Percentiles rank a stretch among this genome's conserved stretches.
Conservation (phyloP, 1,139 yeast species). For the Magnusiomyces suaveolens region DNA sequence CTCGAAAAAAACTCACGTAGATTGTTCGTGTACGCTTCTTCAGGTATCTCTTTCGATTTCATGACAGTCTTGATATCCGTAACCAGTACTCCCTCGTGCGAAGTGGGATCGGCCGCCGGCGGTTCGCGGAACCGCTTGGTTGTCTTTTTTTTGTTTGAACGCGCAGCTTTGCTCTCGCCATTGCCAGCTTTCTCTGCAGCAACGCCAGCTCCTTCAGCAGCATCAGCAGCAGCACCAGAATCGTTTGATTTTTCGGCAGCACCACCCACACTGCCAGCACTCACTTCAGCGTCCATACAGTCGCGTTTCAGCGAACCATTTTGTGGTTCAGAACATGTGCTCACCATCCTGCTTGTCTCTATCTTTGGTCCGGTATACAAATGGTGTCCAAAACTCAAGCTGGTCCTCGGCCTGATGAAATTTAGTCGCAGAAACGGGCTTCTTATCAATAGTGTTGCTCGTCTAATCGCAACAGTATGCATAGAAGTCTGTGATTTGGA, state of each 20-base stretch:
- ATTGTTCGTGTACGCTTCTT: slow-evolving; percentile 49
- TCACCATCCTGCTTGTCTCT: too few species aligned
- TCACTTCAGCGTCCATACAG: not conserved
- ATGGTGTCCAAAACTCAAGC: too few species aligned
- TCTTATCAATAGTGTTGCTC: too few species aligned
- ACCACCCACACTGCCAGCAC: not conserved
- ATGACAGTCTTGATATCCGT: slow-evolving; percentile 61
- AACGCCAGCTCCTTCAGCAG: not conserved
- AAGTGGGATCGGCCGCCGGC: slow-evolving; percentile 54
- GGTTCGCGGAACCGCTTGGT: slow-evolving; percentile 48
- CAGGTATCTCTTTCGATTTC: slow-evolving; percentile 35
- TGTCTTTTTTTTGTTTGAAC: slow-evolving; percentile 4
- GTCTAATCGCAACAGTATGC: too few species aligned
- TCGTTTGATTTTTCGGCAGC: not conserved
- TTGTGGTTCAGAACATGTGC: not conserved
- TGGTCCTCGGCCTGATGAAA: too few species aligned
- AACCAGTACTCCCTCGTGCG: slow-evolving; percentile 72
- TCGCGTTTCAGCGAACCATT: not conserved
- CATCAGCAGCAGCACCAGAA: not conserved
- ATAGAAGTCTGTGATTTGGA: too few species aligned
- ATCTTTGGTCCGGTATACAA: too few species aligned
- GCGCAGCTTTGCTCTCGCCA: not conserved
- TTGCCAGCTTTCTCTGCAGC: not conserved
- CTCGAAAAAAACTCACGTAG: slow-evolving; percentile 57
- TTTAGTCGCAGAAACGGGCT: too few species aligned